Evolutionary conservation across 2,329 filamentous ascomycete genomes (phyloP), one percentile per base, ranked within the genome.

Genomic region (Phaeosphaeria sp.): DNA sequence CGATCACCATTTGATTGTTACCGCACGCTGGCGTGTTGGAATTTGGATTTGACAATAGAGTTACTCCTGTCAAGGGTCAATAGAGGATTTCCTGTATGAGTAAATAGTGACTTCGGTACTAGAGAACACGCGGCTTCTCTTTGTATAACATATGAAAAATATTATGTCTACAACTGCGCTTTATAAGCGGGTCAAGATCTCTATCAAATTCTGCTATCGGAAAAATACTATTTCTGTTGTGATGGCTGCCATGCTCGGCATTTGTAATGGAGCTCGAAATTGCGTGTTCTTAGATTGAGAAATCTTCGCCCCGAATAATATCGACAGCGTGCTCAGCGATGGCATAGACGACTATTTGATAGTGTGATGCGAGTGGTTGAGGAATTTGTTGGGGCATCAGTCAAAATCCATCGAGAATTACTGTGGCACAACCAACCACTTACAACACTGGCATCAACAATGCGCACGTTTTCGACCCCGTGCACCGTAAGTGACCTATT

Each of bases 401-500:
- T 46, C 17, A 36, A 36, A 36, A 3, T 13, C 15, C 15, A 36
- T 13, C 30, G 30, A 36, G 6, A 36, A n/a, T n/a, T n/a, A 6
- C 3, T 36, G 30, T 36, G 11, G 30, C 6, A 13, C 11, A 36
- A 13, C 11, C 11, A 13, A 13, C 15, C 3, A 63, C 65, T 63
- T 44, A 71, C 69, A 9, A 68, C 51, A 60, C 66, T 70, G 6
- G 68, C 71, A 57, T 72, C 69, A 13, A 67, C 71, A 7, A 87
- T 83, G 0, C 85, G 75, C 13, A 87, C 68, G 1, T 79, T 79
- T 56, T 78, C 75, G 2, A 86, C 79, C 2, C 84, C 84, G 11
- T 76, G 77, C 1, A 86, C 84, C 1, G 74, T 74, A 1, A 87
- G 71, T 42, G 81, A 79, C 51, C 80, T 73, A 59, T 86, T 81